Conservation (phyloP, 108 stramenopile species). For the Epithemia pelagica region DNA sequence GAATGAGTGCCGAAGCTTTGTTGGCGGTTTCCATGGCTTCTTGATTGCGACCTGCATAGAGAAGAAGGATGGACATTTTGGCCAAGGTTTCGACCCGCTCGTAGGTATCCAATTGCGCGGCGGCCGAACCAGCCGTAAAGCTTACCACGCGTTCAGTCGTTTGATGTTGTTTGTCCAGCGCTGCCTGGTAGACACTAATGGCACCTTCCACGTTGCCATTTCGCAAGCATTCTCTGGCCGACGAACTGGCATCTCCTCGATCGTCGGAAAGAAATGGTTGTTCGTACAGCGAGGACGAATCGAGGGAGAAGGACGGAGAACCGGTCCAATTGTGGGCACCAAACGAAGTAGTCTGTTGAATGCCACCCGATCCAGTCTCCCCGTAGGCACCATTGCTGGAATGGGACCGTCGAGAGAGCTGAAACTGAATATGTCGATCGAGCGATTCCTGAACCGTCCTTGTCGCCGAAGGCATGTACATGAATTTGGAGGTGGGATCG, state of each 20-base stretch:
- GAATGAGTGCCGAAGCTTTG: not conserved
- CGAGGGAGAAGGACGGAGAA: not conserved
- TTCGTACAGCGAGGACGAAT: not conserved
- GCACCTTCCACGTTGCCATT: not conserved
- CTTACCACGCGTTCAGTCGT: not conserved
- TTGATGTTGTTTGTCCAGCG: not conserved
- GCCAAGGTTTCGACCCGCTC: not conserved
- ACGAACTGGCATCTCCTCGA: not conserved
- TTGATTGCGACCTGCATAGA: not conserved
- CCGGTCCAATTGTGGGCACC: not conserved
- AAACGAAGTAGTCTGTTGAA: not conserved
- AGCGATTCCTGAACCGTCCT: not conserved
- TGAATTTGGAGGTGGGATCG: not conserved
- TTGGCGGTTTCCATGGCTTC: slow-evolving; percentile 1
- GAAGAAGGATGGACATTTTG: not conserved
- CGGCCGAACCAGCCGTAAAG: not conserved
- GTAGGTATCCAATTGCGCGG: not conserved
- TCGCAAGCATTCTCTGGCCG: not conserved
- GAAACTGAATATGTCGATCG: not conserved
- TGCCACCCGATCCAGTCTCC: not conserved
- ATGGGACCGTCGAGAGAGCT: not conserved
- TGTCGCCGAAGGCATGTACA: not conserved
- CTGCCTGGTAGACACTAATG: not conserved
- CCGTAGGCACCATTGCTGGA: not conserved
- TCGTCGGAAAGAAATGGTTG: not conserved